A percentile compares a stretch with the other conserved stretches of the same genome.
Evolutionary conservation across 2,329 filamentous ascomycete genomes (phyloP).

Genomic region (Aspergillus ochraceoroseus): DNA sequence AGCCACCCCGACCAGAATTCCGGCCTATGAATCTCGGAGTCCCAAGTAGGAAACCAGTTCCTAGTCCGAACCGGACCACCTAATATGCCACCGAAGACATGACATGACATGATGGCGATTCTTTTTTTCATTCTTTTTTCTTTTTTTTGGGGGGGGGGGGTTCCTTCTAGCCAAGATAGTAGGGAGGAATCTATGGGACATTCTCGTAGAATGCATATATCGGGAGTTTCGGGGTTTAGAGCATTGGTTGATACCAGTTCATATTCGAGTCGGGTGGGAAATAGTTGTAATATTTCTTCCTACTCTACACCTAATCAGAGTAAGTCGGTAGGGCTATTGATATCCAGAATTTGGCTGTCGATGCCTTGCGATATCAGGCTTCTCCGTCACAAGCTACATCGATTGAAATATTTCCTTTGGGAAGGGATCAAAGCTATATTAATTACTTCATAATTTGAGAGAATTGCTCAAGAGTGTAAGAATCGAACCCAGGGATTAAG

Average conservation of each 20-base stretch:
- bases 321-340: too few relatives aligned
- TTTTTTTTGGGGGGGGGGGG: too few relatives aligned
- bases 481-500: too few relatives aligned
- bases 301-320: too few relatives aligned
- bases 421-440: too few relatives aligned
- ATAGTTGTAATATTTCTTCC: background rate
- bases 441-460: background rate
- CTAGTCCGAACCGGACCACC: constrained; percentile 21
- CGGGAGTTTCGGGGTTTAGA: constrained; percentile 2
- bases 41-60: constrained; percentile 38
- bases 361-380: too few relatives aligned
- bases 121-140: background rate
- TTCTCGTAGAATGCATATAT: constrained; percentile 4
- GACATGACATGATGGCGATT: constrained; percentile 1
- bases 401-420: too few relatives aligned
- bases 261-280: background rate
- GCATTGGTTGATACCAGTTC: constrained; percentile 3
- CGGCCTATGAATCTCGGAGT: constrained; percentile 37
- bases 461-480: background rate
- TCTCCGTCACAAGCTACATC: too few relatives aligned
- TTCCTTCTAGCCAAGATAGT: too few relatives aligned
- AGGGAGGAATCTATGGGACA: too few relatives aligned
- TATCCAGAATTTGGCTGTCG: too few relatives aligned
- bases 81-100: too few relatives aligned
- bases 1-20: constrained; percentile 23